Evolutionary conservation across 768 basidiomycete species (phyloP).

Genomic region (Suillus cothurnatus): DNA sequence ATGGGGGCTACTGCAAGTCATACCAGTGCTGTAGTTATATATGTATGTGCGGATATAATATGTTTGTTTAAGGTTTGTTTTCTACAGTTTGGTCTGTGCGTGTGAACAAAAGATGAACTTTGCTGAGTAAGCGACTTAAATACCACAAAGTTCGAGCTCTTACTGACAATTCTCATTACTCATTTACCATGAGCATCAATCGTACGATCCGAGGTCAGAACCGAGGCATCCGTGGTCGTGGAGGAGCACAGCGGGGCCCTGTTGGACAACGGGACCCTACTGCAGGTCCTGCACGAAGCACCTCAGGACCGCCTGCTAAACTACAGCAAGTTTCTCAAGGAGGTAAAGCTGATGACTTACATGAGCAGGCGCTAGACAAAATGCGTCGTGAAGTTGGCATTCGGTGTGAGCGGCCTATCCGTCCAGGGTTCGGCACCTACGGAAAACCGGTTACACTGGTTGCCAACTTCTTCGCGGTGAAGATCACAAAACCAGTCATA

Average conservation of each 20-base stretch:
- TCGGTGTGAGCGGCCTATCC: constrained; percentile 35
- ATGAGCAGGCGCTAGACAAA: not conserved
- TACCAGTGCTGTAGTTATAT: not conserved
- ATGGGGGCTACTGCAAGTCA: constrained; percentile 7
- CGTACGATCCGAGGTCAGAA: not conserved
- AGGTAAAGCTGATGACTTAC: not conserved
- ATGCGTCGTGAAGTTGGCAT: constrained; percentile 11
- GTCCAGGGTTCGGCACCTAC: constrained; percentile 40
- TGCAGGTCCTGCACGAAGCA: not conserved
- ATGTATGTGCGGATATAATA: not conserved
- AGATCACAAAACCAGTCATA: constrained; percentile 37
- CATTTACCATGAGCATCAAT: not conserved
- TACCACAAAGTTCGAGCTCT: too few relatives aligned
- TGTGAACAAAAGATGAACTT: not conserved
- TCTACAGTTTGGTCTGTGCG: not conserved
- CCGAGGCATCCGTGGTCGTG: not conserved
- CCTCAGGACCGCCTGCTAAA: not conserved
- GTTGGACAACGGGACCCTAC: not conserved
- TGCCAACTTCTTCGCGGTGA: constrained; percentile 46
- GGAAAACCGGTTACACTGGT: constrained; percentile 40
- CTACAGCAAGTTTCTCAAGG: not conserved
- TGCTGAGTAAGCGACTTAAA: not conserved
- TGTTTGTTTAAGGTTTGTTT: too few relatives aligned
- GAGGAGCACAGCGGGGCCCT: not conserved
- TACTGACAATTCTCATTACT: not conserved